Evolutionary conservation across 176 grass and related monocot genomes (phyloP).

Genomic region (Raddia guianensis): DNA sequence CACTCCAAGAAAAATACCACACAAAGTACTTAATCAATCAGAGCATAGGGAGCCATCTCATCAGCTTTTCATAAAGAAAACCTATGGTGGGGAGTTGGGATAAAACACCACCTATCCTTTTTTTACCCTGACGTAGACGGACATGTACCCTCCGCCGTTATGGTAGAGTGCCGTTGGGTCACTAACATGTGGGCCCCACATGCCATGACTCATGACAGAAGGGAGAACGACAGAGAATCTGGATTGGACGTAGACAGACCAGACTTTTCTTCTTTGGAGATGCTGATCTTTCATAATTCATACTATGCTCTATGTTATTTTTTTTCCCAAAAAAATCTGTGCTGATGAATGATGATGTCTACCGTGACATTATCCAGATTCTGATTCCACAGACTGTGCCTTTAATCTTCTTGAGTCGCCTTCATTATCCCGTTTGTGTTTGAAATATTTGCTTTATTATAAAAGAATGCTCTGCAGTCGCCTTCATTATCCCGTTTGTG

Average conservation of each 20-base stretch:
- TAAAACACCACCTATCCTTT: no score
- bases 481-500: neutral
- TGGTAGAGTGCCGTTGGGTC: no score
- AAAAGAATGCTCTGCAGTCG: neutral
- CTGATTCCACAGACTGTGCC: neutral
- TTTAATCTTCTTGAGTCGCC: constrained; percentile 6
- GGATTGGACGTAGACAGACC: no score
- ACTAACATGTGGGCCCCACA: no score
- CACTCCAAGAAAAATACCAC: neutral
- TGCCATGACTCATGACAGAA: no score
- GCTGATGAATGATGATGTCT: neutral
- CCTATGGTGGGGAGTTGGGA: no score
- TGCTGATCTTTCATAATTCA: neutral
- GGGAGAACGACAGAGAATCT: no score
- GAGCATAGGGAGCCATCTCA: no score
- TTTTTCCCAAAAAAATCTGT: neutral
- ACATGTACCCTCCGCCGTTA: no score
- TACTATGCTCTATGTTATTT: neutral
- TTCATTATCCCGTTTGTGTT: neutral
- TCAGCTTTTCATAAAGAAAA: no score
- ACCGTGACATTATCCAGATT: neutral
- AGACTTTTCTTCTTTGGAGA: neutral
- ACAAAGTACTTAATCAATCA: neutral
- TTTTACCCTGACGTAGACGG: no score
- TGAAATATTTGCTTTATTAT: neutral